These are phyloP conservation scores for Paramecium sexaurelia DNA, from an alignment of 73 alveolate species.

Conservation along the genomic window DNA sequence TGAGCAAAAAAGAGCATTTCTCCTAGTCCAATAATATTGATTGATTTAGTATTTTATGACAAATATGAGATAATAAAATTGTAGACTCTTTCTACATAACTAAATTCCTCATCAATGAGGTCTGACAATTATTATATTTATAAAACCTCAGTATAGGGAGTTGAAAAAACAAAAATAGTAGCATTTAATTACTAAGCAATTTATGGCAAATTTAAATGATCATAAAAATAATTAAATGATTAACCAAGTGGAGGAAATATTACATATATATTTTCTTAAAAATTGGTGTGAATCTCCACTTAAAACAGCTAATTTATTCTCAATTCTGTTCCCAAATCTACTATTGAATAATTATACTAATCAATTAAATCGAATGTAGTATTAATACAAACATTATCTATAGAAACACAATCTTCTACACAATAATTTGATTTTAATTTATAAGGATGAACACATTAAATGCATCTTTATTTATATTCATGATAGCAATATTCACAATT, in stretches of 20 bases:
- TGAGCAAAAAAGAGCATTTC: conserved; percentile 6
- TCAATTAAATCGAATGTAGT: neutral
- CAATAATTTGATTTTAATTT: neutral
- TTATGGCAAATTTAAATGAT: neutral
- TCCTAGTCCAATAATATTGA: neutral
- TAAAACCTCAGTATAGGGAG: neutral
- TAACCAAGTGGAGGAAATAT: neutral
- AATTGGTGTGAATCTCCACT: neutral
- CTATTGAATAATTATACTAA: neutral
- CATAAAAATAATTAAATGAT: neutral
- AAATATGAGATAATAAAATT: neutral
- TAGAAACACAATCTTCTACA: neutral
- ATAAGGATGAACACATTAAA: neutral
- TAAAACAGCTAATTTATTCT: neutral
- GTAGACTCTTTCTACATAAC: neutral
- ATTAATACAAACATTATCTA: neutral
- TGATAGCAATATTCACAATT: conserved; percentile 28
- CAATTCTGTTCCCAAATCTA: neutral
- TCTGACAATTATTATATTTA: neutral
- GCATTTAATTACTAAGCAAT: neutral
- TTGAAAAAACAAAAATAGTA: neutral
- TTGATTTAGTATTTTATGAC: neutral
- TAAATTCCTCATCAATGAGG: neutral
- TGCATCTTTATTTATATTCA: neutral
- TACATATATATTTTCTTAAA: neutral